phyloP scores from a whole-genome alignment of 164 flowering plant genomes.

The Stephania japonica region DNA sequence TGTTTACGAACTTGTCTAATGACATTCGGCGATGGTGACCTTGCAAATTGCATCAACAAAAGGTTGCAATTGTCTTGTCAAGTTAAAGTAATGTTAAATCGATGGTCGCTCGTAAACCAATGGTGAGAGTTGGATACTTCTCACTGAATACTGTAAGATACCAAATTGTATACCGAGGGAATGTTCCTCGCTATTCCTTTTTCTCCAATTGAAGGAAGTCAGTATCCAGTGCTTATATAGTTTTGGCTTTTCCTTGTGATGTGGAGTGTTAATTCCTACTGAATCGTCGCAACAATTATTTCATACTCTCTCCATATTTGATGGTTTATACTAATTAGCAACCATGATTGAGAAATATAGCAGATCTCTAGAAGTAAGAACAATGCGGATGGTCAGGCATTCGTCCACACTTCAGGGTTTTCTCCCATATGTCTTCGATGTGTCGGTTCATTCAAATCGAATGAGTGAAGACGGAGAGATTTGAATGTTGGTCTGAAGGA shows the following conservation, averaged over 20 bases:
- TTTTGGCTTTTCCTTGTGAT: neutral
- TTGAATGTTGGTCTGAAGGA: neutral
- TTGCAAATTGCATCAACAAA: neutral
- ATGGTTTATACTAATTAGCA: neutral
- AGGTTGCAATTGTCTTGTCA: neutral
- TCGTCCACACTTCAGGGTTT: neutral
- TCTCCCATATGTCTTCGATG: neutral
- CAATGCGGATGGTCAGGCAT: neutral
- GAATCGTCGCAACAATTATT: slow-evolving; percentile 4
- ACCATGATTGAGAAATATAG: neutral
- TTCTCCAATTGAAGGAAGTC: neutral
- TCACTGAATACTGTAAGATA: neutral
- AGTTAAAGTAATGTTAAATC: neutral
- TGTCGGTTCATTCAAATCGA: neutral
- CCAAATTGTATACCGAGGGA: slow-evolving; percentile 3
- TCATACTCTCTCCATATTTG: slow-evolving; percentile 10
- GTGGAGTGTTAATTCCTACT: neutral
- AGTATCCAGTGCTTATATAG: neutral
- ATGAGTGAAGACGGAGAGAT: neutral
- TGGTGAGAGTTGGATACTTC: neutral
- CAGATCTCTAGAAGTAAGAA: neutral
- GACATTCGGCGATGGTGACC: neutral
- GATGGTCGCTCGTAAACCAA: neutral
- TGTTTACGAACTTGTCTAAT: neutral
- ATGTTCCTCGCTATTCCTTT: neutral